These are phyloP conservation scores for Ocimum tenuiflorum DNA, from an alignment of 257 asterid genomes.

Conservation along the genomic window DNA sequence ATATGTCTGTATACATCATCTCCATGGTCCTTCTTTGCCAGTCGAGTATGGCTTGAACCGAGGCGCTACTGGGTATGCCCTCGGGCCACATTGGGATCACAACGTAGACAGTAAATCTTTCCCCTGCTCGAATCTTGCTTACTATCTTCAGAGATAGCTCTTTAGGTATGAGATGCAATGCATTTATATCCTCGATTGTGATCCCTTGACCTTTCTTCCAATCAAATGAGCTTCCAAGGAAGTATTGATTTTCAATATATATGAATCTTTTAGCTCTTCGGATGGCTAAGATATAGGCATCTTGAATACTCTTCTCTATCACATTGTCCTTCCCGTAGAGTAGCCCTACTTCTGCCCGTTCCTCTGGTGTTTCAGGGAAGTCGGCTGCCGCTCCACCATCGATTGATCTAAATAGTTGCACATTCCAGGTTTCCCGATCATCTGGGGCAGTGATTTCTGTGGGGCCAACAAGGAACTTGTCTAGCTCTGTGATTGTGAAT, in stretches of 20 bases:
- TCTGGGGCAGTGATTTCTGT: conserved; percentile 26
- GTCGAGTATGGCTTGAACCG: conserved; percentile 85
- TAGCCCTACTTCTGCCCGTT: conserved; percentile 48
- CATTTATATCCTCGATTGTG: conserved; percentile 49
- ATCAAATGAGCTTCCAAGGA: conserved; percentile 76
- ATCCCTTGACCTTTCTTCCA: conserved; percentile 42
- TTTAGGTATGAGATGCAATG: conserved; percentile 66
- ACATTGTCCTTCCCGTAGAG: conserved; percentile 57
- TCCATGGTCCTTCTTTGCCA: conserved; percentile 99
- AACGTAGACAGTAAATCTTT: conserved; percentile 60
- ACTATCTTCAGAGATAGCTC: conserved; percentile 75
- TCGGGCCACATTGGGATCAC: conserved; percentile 99
- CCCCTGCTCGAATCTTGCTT: conserved; percentile 61
- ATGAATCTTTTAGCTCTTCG: conserved; percentile 76
- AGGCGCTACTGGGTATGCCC: conserved; percentile 69
- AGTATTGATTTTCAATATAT: conserved; percentile 87
- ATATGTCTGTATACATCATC: conserved; percentile 79
- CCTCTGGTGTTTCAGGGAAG: conserved; percentile 44
- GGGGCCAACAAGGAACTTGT: conserved; percentile 36
- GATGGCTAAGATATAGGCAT: conserved; percentile 75
- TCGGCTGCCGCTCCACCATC: conserved; percentile 65
- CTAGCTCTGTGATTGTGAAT: conserved; percentile 38
- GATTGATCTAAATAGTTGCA: conserved; percentile 79
- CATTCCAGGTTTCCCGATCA: conserved; percentile 65
- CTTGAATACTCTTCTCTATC: conserved; percentile 79